These are phyloP conservation scores for Raddia distichophylla DNA, from an alignment of 176 grass and related monocot genomes.

Conservation along the genomic window DNA sequence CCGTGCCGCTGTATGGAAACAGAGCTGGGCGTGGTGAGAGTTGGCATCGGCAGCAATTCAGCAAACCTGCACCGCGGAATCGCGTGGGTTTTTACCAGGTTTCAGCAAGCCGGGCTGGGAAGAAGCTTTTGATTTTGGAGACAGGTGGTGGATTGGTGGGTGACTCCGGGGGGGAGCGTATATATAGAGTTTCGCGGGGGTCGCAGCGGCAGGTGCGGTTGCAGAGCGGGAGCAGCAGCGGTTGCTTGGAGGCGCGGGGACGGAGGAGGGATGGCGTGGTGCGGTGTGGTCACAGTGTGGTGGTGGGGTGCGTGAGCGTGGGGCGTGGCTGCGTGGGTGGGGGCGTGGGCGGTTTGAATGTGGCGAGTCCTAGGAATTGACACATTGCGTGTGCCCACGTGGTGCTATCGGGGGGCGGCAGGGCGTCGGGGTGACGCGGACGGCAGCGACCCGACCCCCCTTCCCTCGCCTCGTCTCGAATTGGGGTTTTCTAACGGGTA, in stretches of 20 bases:
- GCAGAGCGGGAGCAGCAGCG: neutral
- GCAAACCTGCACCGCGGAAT: neutral
- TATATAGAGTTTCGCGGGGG: constrained; percentile 58
- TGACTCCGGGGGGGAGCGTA: neutral
- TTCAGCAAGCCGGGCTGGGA: neutral
- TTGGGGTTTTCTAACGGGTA: too few relatives aligned
- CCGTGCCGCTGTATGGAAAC: constrained; percentile 45
- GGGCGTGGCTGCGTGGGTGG: neutral
- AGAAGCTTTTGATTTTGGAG: neutral
- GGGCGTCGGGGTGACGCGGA: constrained; percentile 45
- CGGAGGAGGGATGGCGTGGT: neutral
- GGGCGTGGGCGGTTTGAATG: constrained; percentile 44
- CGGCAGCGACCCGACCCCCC: neutral
- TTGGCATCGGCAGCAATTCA: constrained; percentile 21
- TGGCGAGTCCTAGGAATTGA: constrained; percentile 12
- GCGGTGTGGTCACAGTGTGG: neutral
- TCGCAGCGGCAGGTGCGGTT: neutral
- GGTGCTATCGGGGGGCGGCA: constrained; percentile 47
- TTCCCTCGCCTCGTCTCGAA: too few relatives aligned
- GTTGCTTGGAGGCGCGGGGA: neutral
- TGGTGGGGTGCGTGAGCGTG: neutral
- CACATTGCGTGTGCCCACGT: constrained; percentile 52
- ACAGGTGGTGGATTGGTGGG: neutral
- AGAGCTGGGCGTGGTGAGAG: constrained; percentile 37
- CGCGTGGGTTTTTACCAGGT: neutral